Conservation (phyloP, 1,284 basidiomycete genomes). For the Naganishia cerealis region DNA sequence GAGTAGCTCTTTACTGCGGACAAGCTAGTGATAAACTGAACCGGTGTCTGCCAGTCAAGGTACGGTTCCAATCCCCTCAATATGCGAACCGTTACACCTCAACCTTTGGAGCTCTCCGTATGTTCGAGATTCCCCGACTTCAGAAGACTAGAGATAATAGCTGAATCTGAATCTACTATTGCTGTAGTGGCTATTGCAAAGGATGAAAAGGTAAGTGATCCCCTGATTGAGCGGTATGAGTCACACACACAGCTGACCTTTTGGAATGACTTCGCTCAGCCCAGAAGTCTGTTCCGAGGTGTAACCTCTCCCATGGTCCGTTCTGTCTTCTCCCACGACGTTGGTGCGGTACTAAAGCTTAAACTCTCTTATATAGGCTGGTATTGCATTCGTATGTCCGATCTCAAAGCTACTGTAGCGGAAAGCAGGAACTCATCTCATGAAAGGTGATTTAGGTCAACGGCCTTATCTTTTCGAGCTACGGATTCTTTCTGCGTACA, state of each 20-base stretch:
- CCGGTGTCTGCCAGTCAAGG: constrained; percentile 45
- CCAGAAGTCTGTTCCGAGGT: constrained; percentile 51
- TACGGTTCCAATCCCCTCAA: constrained; percentile 51
- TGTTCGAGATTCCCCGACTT: constrained; percentile 33
- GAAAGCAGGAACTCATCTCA: constrained; percentile 38
- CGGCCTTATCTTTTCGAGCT: constrained; percentile 53
- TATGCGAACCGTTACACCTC: constrained; percentile 47
- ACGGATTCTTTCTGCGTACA: constrained; percentile 50
- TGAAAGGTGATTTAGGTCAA: constrained; percentile 44
- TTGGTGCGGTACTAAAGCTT: neutral
- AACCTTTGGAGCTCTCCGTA: constrained; percentile 48
- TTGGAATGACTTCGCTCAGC: constrained; percentile 27
- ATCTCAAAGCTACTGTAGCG: constrained; percentile 11
- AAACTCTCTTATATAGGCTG: constrained; percentile 15
- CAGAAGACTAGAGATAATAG: neutral
- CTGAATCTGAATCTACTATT: constrained; percentile 2
- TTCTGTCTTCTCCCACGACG: constrained; percentile 7
- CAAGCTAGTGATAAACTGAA: neutral
- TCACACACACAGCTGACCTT: neutral
- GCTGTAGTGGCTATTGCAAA: constrained; percentile 44
- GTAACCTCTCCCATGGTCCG: constrained; percentile 54
- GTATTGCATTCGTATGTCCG: constrained; percentile 32
- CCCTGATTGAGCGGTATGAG: neutral
- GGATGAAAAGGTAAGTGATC: constrained; percentile 41
- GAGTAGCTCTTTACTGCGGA: neutral